These are phyloP conservation scores for Plasmodium knowlesi DNA, from an alignment of 169 alveolate genomes.

Conservation along the genomic window DNA sequence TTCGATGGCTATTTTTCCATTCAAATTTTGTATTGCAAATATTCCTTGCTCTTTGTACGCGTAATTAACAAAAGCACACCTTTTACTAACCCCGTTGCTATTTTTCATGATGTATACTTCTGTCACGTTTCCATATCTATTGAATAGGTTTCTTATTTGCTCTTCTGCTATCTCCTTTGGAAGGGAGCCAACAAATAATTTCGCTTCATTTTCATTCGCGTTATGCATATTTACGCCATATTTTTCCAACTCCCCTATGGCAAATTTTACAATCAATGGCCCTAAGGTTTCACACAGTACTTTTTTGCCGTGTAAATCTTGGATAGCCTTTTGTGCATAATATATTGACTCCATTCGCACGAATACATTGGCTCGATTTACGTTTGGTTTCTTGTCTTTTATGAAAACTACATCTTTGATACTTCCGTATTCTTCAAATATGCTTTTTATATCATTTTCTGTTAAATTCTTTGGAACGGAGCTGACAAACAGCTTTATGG, in stretches of 20 bases:
- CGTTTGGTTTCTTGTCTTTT: slow-evolving; percentile 87
- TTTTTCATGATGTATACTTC: slow-evolving; percentile 91
- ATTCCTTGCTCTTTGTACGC: slow-evolving; percentile 91
- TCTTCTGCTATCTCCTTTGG: slow-evolving; percentile 89
- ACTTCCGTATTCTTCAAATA: slow-evolving; percentile 89
- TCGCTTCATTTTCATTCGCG: slow-evolving; percentile 88
- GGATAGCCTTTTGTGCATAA: slow-evolving; percentile 91
- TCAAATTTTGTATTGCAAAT: slow-evolving; percentile 85
- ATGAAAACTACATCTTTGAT: slow-evolving; percentile 88
- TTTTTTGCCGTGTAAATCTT: slow-evolving; percentile 85
- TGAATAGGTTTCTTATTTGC: slow-evolving; percentile 83
- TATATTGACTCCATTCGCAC: slow-evolving; percentile 89
- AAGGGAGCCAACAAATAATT: slow-evolving; percentile 91
- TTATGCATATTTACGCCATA: slow-evolving; percentile 86
- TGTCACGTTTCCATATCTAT: slow-evolving; percentile 87
- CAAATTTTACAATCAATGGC: slow-evolving; percentile 89
- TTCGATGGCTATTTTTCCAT: slow-evolving; percentile 86
- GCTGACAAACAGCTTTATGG: slow-evolving; percentile 89
- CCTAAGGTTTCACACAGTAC: slow-evolving; percentile 87
- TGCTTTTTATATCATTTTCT: slow-evolving; percentile 84
- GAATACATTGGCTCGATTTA: slow-evolving; percentile 87
- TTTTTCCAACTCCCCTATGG: slow-evolving; percentile 91
- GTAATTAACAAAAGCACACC: slow-evolving; percentile 92
- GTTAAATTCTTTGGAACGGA: slow-evolving; percentile 88
- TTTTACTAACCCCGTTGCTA: slow-evolving; percentile 86